Evolutionary conservation across 2,329 filamentous ascomycete genomes (phyloP).

Genomic region (Colletotrichum cuscutae): DNA sequence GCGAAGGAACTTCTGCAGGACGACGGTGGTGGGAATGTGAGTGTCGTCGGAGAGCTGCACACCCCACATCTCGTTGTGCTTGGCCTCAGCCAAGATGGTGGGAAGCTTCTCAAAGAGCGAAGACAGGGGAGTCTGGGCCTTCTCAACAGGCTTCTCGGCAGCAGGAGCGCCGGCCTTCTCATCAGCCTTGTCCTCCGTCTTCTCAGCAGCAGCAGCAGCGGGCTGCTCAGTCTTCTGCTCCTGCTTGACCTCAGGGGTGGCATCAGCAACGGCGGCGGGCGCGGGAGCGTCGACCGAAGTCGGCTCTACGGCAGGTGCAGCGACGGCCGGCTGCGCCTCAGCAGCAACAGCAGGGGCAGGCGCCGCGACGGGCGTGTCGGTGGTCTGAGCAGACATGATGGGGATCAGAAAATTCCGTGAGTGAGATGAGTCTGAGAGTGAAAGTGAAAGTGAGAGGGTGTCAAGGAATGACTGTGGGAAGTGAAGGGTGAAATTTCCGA

Average conservation of each 20-base stretch:
- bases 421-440: background rate
- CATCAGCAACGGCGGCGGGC: slow-evolving; percentile 34
- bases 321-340: slow-evolving; percentile 16
- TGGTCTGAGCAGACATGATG: slow-evolving; percentile 42
- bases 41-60: slow-evolving; percentile 69
- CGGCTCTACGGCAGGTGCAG: slow-evolving; percentile 36
- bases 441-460: background rate
- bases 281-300: slow-evolving; percentile 22
- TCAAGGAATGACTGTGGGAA: background rate
- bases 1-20: slow-evolving; percentile 93
- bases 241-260: slow-evolving; percentile 34
- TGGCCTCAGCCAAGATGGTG: slow-evolving; percentile 64
- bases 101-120: slow-evolving; percentile 69
- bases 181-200: slow-evolving; percentile 44
- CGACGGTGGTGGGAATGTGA: slow-evolving; percentile 81
- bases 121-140: slow-evolving; percentile 53
- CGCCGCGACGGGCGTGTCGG: slow-evolving; percentile 33
- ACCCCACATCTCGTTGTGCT: slow-evolving; percentile 87
- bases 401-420: background rate
- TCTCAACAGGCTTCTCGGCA: slow-evolving; percentile 31
- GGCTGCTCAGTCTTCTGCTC: slow-evolving; percentile 20
- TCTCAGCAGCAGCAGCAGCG: slow-evolving; percentile 39
- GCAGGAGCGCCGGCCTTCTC: slow-evolving; percentile 11
- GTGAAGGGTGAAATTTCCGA: background rate
- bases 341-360: slow-evolving; percentile 4